phyloP scores from a whole-genome alignment of 1,139 yeast genomes.

The Lodderomyces orthopsilosis region DNA sequence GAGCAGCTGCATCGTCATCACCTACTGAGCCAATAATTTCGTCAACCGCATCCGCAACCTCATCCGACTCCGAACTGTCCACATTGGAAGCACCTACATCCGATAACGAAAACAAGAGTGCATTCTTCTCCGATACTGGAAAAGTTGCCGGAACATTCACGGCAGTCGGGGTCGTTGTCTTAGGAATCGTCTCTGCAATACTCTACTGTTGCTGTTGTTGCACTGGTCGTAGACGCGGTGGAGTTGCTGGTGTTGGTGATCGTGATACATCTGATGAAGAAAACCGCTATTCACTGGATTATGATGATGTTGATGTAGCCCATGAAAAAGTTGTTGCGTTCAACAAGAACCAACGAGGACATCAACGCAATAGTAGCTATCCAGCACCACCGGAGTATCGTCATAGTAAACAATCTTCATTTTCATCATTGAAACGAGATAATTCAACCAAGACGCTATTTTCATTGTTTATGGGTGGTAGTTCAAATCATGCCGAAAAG shows the following conservation, averaged over 20 bases:
- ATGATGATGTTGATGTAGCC: slow-evolving; percentile 18
- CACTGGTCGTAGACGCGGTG: slow-evolving; percentile 8
- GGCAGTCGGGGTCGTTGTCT: slow-evolving; percentile 58
- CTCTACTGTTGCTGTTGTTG: slow-evolving; percentile 39
- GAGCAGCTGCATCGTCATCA: background rate
- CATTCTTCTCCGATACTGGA: slow-evolving; percentile 56
- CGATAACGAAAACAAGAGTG: slow-evolving; percentile 11
- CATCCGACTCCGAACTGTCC: background rate
- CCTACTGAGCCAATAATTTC: background rate
- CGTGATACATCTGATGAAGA: slow-evolving; percentile 36
- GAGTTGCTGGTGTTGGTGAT: slow-evolving; percentile 2
- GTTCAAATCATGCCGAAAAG: slow-evolving; percentile 15
- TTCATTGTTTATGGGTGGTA: slow-evolving; percentile 21
- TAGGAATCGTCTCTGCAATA: slow-evolving; percentile 35
- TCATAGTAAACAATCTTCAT: slow-evolving; percentile 14
- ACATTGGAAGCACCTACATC: background rate
- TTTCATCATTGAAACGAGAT: slow-evolving; percentile 28
- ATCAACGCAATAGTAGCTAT: background rate
- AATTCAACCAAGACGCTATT: slow-evolving; percentile 35
- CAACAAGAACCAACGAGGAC: slow-evolving; percentile 9
- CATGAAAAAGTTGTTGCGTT: slow-evolving; percentile 20
- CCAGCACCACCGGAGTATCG: background rate
- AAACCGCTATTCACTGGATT: slow-evolving; percentile 30
- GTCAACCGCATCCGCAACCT: background rate
- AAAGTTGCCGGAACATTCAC: slow-evolving; percentile 75